Evolutionary conservation across 306 rosid species (phyloP), one percentile per base, ranked within the genome.

Genomic region (Fragaria ananassa): DNA sequence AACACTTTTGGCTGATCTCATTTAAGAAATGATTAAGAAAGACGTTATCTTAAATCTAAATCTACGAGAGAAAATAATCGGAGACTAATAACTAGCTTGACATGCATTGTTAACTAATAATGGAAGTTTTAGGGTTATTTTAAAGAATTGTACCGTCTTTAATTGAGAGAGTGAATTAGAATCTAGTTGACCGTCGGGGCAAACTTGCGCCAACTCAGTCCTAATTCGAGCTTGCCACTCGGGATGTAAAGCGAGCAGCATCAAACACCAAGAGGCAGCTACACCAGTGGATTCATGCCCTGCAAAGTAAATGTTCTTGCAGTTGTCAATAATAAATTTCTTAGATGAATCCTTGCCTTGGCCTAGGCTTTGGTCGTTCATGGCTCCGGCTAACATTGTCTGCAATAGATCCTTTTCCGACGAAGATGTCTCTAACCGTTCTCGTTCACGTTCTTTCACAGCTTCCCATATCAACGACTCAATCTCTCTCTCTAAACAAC

Each of bases 261-360:
- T 87, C 84, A 95, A 72, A 69, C 89, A 80, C 99, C 99, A 95
- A 27, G 96, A 88, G 57, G 93, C 91, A 6, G 99, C 91, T 23
- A 82, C 85, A 57, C 93, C 90, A 17, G 96, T 92, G 72, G 97
- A 77, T 82, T 95, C 99, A 74, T 95, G 97, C 13, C 99, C 99
- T 17, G 99, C 97, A 75, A 95, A 95, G 82, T 95, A 95, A 10
- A 95, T 92, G 83, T 78, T 89, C 86, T 95, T 95, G 86, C 99
- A 90, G 31, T 95, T 95, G 68, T 95, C 99, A 65, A 95, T 97
- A 15, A 92, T 86, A 87, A 95, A 92, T 4, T 80, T 61, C 74
- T 86, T 95, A 5, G 96, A 88, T 4, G 90, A 80, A 0, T 85
- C 90, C 35, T 82, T 77, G 53, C 78, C 91, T 0, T 81, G 74